Evolutionary conservation across 495 filamentous ascomycete genomes (phyloP), one percentile per base, ranked within the genome.

Genomic region (Aspergillus carlsbadensis): DNA sequence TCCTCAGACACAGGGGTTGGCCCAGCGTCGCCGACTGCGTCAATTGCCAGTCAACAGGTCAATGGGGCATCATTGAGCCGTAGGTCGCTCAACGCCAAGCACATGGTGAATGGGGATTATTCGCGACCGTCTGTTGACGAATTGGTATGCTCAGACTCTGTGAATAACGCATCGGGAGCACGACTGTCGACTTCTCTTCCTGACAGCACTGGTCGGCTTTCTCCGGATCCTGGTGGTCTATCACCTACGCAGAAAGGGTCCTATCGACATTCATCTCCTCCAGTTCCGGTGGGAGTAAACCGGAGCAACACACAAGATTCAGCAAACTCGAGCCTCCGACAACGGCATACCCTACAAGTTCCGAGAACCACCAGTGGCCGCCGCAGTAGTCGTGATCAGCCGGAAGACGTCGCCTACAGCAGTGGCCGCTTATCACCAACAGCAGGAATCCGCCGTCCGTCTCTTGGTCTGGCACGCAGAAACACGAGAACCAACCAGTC

Each of bases 321-420:
- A 65, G 72, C 51, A 69, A 74, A 77, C 29, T 74, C 58, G 65
- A 79, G 58, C 73, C 42, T 91, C 51, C 86, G 87, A 65, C 91
- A 98, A 46, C 86, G 94, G 54, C 89, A 97, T 72, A 97, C 93
- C 0, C 72, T 98, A 24, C 91, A 98, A 68, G 91, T 98, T 1
- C 94, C 57, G 79, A 85, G 73, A 61, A 66, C 72, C 0, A 72
- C 76, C n/a, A 79, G 79, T 64, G 60, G 74, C 65, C 62, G 70
- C 33, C 78, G 83, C 44, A 77, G 70, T 49, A 84, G 83, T 44
- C 74, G 78, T 49, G 84, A 87, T 48, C 73, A 74, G 20, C 63
- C 80, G 8, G 84, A 87, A 42, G 89, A 94, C 55, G 78, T 76
- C 21, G 82, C 83, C 1, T 85, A 81, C 44, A 80, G 84, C 21